phyloP scores from a whole-genome alignment of 208 protist genomes.

The Zelonia costaricensis region DNA sequence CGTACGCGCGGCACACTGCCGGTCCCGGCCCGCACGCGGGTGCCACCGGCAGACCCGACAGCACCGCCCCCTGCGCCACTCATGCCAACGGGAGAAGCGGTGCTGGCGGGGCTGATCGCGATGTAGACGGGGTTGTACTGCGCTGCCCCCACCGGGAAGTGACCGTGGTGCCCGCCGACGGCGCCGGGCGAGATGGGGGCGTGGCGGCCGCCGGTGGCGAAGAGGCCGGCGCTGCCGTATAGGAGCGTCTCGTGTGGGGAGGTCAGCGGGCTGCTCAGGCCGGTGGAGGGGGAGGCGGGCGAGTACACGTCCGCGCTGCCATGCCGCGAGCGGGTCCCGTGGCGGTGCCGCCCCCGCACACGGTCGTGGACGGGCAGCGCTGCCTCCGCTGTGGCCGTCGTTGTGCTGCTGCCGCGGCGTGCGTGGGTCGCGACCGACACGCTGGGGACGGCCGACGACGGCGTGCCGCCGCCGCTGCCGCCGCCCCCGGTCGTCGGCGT shows the following conservation, averaged over 20 bases:
- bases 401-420: neutral
- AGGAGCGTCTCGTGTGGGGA: neutral
- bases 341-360: neutral
- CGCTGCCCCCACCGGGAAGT: neutral
- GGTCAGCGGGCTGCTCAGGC: constrained; percentile 2
- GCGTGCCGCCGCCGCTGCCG: neutral
- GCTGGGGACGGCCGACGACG: neutral
- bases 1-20: neutral
- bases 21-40: neutral
- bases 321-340: neutral
- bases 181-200: neutral
- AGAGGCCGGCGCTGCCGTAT: constrained; percentile 10
- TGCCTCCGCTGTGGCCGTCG: neutral
- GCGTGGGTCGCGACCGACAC: neutral
- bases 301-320: neutral
- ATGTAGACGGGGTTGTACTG: constrained; percentile 18
- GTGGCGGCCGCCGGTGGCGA: constrained; percentile 1
- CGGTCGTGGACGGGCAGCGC: neutral
- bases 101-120: constrained; percentile 2
- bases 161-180: constrained; percentile 3
- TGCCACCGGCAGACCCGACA: neutral
- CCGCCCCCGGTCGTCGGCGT: neutral
- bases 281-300: neutral
- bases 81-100: neutral
- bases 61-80: neutral